These are phyloP conservation scores for Bathelium albidoporum DNA, from an alignment of 495 filamentous ascomycete genomes.

Conservation along the genomic window DNA sequence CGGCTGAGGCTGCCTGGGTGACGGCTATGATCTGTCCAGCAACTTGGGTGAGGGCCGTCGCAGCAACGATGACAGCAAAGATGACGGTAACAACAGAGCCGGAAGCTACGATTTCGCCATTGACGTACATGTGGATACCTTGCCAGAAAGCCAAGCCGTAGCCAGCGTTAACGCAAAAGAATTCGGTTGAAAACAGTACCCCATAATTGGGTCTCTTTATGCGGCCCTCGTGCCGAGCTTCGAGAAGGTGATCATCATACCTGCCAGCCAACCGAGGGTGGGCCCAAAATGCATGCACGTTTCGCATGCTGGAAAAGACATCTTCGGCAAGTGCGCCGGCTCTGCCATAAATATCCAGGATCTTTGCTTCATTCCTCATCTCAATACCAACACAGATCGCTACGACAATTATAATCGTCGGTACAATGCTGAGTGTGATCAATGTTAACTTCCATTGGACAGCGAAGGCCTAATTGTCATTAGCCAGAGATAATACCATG, in stretches of 20 bases:
- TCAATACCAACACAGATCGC: constrained; percentile 19
- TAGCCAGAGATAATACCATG: not conserved
- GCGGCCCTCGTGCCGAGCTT: constrained; percentile 18
- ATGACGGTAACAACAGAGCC: constrained; percentile 25
- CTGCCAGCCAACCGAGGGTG: constrained; percentile 11
- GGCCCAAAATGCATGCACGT: constrained; percentile 24
- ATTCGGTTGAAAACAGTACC: constrained; percentile 22
- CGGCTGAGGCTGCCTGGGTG: constrained; percentile 21
- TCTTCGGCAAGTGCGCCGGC: constrained; percentile 22
- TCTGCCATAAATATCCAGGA: constrained; percentile 19
- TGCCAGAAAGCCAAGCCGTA: constrained; percentile 25
- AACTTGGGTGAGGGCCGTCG: constrained; percentile 19
- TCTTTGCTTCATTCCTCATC: constrained; percentile 14
- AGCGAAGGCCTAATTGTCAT: constrained; percentile 5
- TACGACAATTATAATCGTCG: constrained; percentile 21
- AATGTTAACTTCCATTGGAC: constrained; percentile 17
- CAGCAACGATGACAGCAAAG: constrained; percentile 24
- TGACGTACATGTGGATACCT: constrained; percentile 23
- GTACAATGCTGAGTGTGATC: constrained; percentile 21
- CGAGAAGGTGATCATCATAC: constrained; percentile 18
- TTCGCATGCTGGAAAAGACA: constrained; percentile 23
- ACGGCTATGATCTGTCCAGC: constrained; percentile 18
- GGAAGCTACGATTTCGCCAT: constrained; percentile 20
- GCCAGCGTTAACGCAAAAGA: constrained; percentile 22
- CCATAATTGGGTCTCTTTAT: constrained; percentile 24